Conservation (phyloP, 108 stramenopile species). For the Mediolabrus comicus region DNA sequence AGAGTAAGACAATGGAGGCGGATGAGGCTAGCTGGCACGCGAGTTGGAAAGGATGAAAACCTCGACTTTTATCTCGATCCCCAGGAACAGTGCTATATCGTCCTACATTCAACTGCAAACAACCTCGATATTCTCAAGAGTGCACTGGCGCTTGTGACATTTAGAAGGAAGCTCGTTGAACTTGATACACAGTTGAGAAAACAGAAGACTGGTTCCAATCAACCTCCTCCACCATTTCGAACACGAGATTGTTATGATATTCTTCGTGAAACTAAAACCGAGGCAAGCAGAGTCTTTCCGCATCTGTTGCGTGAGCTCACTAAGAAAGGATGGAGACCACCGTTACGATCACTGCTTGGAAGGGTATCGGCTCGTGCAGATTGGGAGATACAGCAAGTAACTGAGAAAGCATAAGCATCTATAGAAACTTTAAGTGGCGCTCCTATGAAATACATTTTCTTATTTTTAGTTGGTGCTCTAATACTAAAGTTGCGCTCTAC, state of each 20-base stretch:
- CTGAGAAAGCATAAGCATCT: background rate
- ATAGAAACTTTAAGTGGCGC: too few relatives aligned
- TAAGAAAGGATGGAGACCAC: conserved; percentile 61
- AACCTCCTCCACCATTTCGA: conserved; percentile 27
- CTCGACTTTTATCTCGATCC: conserved; percentile 35
- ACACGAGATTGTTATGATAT: conserved; percentile 60
- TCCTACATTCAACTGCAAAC: conserved; percentile 75
- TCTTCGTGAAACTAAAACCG: conserved; percentile 46
- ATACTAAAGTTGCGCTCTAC: too few relatives aligned
- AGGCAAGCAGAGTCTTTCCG: conserved; percentile 57
- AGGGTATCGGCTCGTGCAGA: conserved; percentile 67
- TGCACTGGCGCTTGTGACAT: conserved; percentile 62
- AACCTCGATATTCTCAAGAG: conserved; percentile 79
- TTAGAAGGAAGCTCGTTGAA: conserved; percentile 61
- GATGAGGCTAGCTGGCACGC: conserved; percentile 8
- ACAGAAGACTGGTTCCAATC: conserved; percentile 7
- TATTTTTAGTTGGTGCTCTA: too few relatives aligned
- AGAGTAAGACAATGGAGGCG: conserved; percentile 41
- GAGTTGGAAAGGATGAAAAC: conserved; percentile 2
- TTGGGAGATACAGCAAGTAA: conserved; percentile 52
- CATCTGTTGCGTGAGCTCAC: conserved; percentile 58
- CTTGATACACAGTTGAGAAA: background rate
- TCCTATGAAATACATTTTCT: too few relatives aligned
- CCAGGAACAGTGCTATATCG: conserved; percentile 76
- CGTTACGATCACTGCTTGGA: conserved; percentile 77